Evolutionary conservation across 352 stramenopile genomes (phyloP), one percentile per base, ranked within the genome.

Genomic region (Globisporangium mamillatum): DNA sequence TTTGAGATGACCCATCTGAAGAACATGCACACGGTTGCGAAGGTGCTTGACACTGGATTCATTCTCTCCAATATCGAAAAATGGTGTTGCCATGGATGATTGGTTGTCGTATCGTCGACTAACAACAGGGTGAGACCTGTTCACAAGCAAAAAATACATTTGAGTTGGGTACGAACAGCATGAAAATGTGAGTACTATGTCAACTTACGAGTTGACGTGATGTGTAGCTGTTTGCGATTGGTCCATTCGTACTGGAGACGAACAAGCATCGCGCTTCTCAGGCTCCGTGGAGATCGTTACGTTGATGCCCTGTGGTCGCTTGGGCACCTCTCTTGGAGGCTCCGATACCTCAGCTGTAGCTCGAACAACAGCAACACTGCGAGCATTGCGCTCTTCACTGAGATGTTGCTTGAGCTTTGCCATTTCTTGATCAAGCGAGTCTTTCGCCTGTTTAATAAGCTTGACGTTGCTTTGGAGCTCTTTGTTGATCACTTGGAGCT

Each of bases 1-100:
- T 55, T 95, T 93, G 6, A 98, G 74, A 63, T 98, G 93, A 18
- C 85, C 81, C 18, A 98, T 79, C 63, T 98, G 91, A 18, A 98
- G 77, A 60, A 93, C 81, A 53, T 98, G 91, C 8, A 98, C 78
- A 24, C 86, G 82, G 65, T 92, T 89, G 46, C 80, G 75, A 22
- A 94, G 70, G 54, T 92, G 78, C 41, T 90, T 90, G 8, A 90
- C 61, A 56, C 64, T 83, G 27, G 72, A 79, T 1, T 64, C 72
- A 8, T 78, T 70, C 3, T 74, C 67, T 8, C 53, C 56, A 24
- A 53, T 44, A 1, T 66, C 55, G 6, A 56, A 29, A 5, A 68
- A 41, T 6, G 55, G 34, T 24, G 36, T 24, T 18, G 34, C 32
- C 44, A 55, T 29, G 10, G 60, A 16, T 14, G 79, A 25, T 38